phyloP scores from a whole-genome alignment of 306 rosid species.

The Ceratonia siliqua region DNA sequence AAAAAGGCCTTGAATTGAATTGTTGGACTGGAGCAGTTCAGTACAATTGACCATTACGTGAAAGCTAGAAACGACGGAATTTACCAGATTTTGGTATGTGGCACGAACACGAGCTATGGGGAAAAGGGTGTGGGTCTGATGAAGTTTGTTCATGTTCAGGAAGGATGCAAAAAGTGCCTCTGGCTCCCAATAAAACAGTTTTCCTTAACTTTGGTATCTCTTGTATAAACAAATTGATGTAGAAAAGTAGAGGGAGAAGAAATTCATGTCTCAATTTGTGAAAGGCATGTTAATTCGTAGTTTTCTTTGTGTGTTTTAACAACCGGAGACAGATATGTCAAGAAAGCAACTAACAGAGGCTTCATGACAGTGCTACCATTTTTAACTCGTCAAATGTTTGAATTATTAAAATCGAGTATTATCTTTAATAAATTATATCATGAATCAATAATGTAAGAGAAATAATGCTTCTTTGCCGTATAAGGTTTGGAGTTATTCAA shows the following conservation, averaged over 20 bases:
- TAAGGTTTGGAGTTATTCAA: neutral
- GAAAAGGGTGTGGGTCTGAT: slow-evolving; percentile 27
- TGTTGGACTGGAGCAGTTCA: slow-evolving; percentile 18
- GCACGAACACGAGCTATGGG: no score
- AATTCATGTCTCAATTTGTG: no score
- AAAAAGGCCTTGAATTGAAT: slow-evolving; percentile 13
- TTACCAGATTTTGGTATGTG: no score
- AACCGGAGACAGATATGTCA: no score
- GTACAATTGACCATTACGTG: slow-evolving; percentile 31
- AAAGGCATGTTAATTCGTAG: no score
- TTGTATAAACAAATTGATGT: no score
- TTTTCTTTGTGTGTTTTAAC: no score
- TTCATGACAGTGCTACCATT: no score
- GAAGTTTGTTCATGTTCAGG: neutral
- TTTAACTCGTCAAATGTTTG: no score
- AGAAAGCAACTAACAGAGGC: no score
- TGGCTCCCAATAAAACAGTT: neutral
- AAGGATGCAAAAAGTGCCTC: neutral
- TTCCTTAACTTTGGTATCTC: neutral
- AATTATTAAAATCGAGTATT: neutral
- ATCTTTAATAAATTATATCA: neutral
- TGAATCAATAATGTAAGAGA: neutral
- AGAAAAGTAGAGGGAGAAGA: no score
- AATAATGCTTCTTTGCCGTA: neutral
- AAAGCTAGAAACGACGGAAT: slow-evolving; percentile 14